Base-by-base conservation (phyloP, 805 yeast species). In the Metschnikowia picachoensis region DNA sequence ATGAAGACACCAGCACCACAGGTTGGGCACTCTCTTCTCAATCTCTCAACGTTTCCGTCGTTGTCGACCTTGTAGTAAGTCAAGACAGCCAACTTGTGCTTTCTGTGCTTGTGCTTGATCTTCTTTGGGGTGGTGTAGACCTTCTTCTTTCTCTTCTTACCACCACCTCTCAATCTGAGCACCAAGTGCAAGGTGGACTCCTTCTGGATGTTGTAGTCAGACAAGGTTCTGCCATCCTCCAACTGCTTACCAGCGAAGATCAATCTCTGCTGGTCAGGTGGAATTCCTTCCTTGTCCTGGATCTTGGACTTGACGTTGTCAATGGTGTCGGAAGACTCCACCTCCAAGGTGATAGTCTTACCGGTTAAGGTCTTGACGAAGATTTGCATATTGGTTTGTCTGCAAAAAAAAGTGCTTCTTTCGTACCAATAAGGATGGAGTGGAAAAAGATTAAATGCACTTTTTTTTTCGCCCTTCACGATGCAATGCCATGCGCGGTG, bases 41-140 rank as follows among this genome's bases (percentile, higher is more conserved):
- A 88, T 79, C 96, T 88, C 80, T 91, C 92, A 69, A 94, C 97
- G 76, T 89, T 86, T 68, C 99, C 99, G 67, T 94, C 99, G 73
- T 85, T 87, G 77, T 90, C 96, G 68, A 94, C 97, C 85, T 92
- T 91, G 90, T 91, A 94, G 94, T 92, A 94, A 73, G 95, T 90
- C 76, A 94, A 87, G 76, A 94, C 97, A 77, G 97, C 98, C 72
- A 94, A 83, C 87, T 94, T 94, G 79, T 87, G 88, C 84, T 92
- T 94, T 88, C 87, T 94, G 87, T 89, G 97, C 87, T 90, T 91
- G 95, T 94, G 98, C 81, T 79, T 88, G 81, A 94, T 88, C 87
- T 91, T 95, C 91, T 94, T 94, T 83, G 99, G 99, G 73, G 98
- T 92, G 80, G 98, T 92, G 92, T 92, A 94, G 74, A 90, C 97